Evolutionary conservation across 768 basidiomycete genomes (phyloP), one percentile per base, ranked within the genome.

Genomic region (Lanmaoa pseudosensibilis): DNA sequence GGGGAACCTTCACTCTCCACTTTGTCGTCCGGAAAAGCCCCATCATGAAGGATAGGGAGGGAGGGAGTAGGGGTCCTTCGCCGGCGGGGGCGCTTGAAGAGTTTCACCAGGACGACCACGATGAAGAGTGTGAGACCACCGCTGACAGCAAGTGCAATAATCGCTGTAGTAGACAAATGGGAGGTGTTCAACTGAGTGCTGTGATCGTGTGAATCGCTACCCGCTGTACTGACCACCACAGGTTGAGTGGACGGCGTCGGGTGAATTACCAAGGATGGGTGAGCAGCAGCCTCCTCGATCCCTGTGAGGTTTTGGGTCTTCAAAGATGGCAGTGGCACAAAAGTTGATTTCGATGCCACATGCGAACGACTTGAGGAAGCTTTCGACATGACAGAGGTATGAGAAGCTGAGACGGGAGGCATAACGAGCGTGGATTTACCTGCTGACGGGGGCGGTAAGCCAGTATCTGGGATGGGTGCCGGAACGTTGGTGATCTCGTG

Each of bases 11-110:
- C 81, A 9, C 75, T 66, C 36, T 75, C 71, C 54, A 73, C 76
- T 46, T 69, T 70, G 39, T 83, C 75, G 40, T 78, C 76, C 25
- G 81, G 79, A 13, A 77, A 68, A 57, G 77, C 80, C 13, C 72
- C 74, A 38, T 87, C 83, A 55, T 86, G 83, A 13, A 87, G 74
- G 46, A 88, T 85, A 0, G 88, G 89, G n/a, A 87, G 76, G 32
- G 88, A 91, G 4, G 87, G 89, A n/a, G 78, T 84, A 7, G 83
- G 87, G 19, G 78, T 81, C n/a, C 73, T 74, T 46, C 77, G 80
- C 38, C 78, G 78, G 19, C 73, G 75, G 23, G 83, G 86, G 30
- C 80, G 79, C 54, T 71, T 70, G 50, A 79, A 79, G 57, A 81
- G 65, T 56, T 75, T 83, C 58, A 78, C 63, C 15, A 82, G 55